Percentiles rank a stretch among this genome's conserved stretches.
Conservation (phyloP, 306 rosid species). For the Casuarina cunninghamiana region DNA sequence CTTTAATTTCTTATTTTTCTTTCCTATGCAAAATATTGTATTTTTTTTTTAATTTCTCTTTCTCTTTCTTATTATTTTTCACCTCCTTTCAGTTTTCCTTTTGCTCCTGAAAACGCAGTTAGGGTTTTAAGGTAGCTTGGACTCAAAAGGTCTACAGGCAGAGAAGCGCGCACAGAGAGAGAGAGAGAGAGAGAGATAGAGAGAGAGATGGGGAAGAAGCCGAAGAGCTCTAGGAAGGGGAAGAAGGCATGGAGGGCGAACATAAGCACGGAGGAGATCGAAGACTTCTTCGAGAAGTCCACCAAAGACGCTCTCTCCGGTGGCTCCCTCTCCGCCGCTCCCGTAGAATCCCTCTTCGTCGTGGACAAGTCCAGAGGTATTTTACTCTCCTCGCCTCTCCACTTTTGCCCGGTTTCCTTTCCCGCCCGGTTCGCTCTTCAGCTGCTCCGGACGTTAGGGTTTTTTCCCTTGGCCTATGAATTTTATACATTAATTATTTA, state of each 20-base stretch:
- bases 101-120: not conserved
- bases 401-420: not conserved
- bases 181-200: not conserved
- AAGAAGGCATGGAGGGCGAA: constrained; percentile 90
- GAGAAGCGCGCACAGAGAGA: not conserved
- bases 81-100: no score
- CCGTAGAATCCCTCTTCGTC: constrained; percentile 59
- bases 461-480: not conserved
- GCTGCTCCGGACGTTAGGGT: not conserved
- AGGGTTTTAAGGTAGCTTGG: not conserved
- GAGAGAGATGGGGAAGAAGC: constrained; percentile 68
- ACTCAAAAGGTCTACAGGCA: not conserved
- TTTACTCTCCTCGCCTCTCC: not conserved
- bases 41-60: no score
- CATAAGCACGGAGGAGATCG: constrained; percentile 78
- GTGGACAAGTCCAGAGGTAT: constrained; percentile 73
- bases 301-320: constrained; percentile 82
- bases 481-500: not conserved
- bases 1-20: no score
- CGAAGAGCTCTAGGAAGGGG: constrained; percentile 78
- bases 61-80: no score
- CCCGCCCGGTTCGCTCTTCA: not conserved
- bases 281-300: constrained; percentile 67
- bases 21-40: no score
- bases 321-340: constrained; percentile 54